Evolutionary conservation across 2,329 filamentous ascomycete species (phyloP).

Genomic region (Aureobasidium sp.): DNA sequence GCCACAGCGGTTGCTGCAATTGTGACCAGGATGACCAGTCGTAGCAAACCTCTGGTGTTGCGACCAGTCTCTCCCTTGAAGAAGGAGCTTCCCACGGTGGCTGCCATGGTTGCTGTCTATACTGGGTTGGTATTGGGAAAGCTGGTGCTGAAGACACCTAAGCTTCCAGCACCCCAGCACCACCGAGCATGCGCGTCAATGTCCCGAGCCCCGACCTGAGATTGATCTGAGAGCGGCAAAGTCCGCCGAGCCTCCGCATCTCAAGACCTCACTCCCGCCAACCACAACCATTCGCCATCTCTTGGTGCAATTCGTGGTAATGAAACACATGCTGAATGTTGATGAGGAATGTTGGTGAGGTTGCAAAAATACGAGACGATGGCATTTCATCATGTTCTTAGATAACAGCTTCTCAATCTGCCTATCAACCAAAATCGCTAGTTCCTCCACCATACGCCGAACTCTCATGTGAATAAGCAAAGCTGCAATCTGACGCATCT

Average conservation of each 20-base stretch:
- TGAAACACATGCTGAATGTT: not conserved
- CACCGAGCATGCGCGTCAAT: conserved; percentile 5
- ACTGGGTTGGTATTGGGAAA: not conserved
- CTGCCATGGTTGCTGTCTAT: conserved; percentile 28
- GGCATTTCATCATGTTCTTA: not conserved
- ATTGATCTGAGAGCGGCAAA: not conserved
- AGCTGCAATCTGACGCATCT: conserved; percentile 1
- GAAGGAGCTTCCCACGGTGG: conserved; percentile 42
- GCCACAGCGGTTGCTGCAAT: conserved; percentile 89
- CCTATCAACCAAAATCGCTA: conserved; percentile 9
- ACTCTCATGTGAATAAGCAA: conserved; percentile 6
- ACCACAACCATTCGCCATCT: not conserved
- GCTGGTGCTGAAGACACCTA: conserved; percentile 3
- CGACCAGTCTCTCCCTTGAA: conserved; percentile 71
- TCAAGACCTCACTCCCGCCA: not conserved
- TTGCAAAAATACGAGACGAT: not conserved
- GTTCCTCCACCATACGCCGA: conserved; percentile 5
- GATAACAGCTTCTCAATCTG: not conserved
- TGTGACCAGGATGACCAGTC: conserved; percentile 80
- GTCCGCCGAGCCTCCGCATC: not conserved
- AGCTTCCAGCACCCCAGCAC: not conserved
- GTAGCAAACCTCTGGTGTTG: conserved; percentile 76
- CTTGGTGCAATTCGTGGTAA: not conserved
- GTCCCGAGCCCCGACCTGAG: not conserved
- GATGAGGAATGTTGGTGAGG: too few relatives aligned